These are phyloP conservation scores for Ilyonectria sp. DNA, from an alignment of 2,329 filamentous ascomycete genomes.

Conservation along the genomic window DNA sequence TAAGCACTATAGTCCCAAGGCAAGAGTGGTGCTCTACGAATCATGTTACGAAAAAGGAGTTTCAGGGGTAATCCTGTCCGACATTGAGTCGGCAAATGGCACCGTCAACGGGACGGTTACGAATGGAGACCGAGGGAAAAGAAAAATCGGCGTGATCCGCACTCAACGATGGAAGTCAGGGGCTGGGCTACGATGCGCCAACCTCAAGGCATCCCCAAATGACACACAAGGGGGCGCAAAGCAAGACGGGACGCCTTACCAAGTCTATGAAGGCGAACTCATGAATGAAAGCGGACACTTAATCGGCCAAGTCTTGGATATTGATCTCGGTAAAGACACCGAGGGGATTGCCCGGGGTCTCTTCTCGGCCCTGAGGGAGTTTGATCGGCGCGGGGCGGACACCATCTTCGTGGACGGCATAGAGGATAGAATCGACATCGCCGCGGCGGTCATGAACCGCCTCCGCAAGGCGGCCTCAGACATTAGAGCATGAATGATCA, in stretches of 20 bases:
- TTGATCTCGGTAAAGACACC: constrained; percentile 79
- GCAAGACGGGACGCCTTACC: constrained; percentile 52
- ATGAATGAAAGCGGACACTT: constrained; percentile 50
- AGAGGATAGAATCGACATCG: constrained; percentile 82
- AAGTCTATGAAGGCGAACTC: constrained; percentile 60
- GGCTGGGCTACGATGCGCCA: constrained; percentile 56
- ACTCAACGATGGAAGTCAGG: constrained; percentile 67
- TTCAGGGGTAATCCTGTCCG: constrained; percentile 55
- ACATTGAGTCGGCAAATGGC: constrained; percentile 49
- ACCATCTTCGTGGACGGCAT: constrained; percentile 94
- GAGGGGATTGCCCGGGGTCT: constrained; percentile 86
- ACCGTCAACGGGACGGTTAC: constrained; percentile 43
- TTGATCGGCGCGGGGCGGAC: constrained; percentile 85
- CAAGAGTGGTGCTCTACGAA: constrained; percentile 88
- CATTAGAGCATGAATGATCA: constrained; percentile 64
- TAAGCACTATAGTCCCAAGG: constrained; percentile 95
- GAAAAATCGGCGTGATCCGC: constrained; percentile 67
- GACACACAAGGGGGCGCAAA: constrained; percentile 43
- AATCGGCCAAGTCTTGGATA: constrained; percentile 72
- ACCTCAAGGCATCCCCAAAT: constrained; percentile 42
- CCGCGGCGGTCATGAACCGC: constrained; percentile 89
- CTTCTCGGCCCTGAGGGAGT: constrained; percentile 87
- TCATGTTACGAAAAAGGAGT: constrained; percentile 56
- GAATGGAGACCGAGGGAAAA: constrained; percentile 35
- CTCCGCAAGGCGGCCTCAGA: constrained; percentile 82